Percentiles rank a stretch among this genome's conserved stretches.
These are phyloP conservation scores for Metarhizium sp. DNA, from an alignment of 2,329 filamentous ascomycete species.

Conservation along the genomic window DNA sequence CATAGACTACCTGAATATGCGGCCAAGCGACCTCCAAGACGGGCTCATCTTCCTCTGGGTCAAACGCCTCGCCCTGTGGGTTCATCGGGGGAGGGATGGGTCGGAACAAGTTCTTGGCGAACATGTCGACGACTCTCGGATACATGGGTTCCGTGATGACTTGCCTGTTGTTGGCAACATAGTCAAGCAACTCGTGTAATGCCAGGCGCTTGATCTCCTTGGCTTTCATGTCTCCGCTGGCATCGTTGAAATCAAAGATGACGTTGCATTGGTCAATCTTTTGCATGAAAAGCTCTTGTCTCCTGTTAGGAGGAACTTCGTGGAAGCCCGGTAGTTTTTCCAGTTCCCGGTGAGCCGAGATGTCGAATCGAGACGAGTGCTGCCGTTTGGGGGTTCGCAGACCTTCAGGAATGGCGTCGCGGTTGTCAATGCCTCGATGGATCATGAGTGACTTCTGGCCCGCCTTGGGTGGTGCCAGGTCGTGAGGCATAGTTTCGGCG, in stretches of 20 bases:
- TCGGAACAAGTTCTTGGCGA: slow-evolving; percentile 95
- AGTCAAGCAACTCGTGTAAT: slow-evolving; percentile 91
- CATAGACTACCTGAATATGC: slow-evolving; percentile 98
- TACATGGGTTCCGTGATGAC: slow-evolving; percentile 99
- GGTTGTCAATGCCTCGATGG: slow-evolving; percentile 78
- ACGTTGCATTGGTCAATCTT: slow-evolving; percentile 99
- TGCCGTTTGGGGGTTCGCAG: slow-evolving; percentile 92
- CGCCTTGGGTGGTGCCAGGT: slow-evolving; percentile 87
- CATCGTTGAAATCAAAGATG: slow-evolving; percentile 99
- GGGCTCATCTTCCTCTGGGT: slow-evolving; percentile 96
- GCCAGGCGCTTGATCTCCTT: slow-evolving; percentile 98
- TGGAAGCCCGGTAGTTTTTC: slow-evolving; percentile 98
- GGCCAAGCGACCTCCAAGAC: slow-evolving; percentile 98
- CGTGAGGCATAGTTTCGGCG: slow-evolving; percentile 95
- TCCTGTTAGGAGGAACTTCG: slow-evolving; percentile 87
- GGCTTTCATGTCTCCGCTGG: slow-evolving; percentile 96
- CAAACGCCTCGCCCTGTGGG: slow-evolving; percentile 94
- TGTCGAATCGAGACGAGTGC: slow-evolving; percentile 95
- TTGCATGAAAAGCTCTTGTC: slow-evolving; percentile 98
- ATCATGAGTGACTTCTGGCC: slow-evolving; percentile 82
- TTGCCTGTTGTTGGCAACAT: slow-evolving; percentile 95
- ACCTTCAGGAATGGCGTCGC: slow-evolving; percentile 84
- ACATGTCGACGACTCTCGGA: slow-evolving; percentile 97
- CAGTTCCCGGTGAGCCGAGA: slow-evolving; percentile 90
- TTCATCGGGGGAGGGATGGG: slow-evolving; percentile 96